Conservation (phyloP, 208 protist species). For the Leishmania tropica region DNA sequence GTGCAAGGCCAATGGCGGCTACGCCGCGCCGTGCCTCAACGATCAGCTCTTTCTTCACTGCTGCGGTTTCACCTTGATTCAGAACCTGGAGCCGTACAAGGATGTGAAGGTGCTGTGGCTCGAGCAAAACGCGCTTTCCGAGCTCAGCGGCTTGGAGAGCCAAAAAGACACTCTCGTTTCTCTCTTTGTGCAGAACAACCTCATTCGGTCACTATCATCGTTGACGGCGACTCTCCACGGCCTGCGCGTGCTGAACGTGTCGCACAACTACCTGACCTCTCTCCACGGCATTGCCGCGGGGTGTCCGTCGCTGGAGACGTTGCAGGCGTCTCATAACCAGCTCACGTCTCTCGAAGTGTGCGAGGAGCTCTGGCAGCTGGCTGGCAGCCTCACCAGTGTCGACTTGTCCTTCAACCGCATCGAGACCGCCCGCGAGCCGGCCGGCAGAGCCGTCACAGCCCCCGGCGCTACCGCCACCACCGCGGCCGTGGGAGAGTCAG, state of each 20-base stretch:
- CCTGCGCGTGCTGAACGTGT: conserved; percentile 84
- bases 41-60: conserved; percentile 94
- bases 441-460: background rate
- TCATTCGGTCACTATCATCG: conserved; percentile 65
- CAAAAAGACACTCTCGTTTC: conserved; percentile 71
- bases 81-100: conserved; percentile 87
- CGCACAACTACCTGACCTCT: conserved; percentile 77
- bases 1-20: conserved; percentile 88
- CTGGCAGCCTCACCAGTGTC: conserved; percentile 84
- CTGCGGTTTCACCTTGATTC: conserved; percentile 87
- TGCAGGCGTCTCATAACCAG: conserved; percentile 79
- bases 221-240: conserved; percentile 53
- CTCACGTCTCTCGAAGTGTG: conserved; percentile 74
- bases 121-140: conserved; percentile 92
- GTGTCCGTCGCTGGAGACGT: conserved; percentile 64
- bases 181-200: conserved; percentile 95
- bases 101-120: conserved; percentile 94
- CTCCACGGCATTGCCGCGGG: conserved; percentile 55
- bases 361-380: conserved; percentile 68
- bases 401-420: conserved; percentile 94
- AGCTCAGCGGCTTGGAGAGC: conserved; percentile 79
- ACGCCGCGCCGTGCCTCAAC: conserved; percentile 83
- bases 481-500: background rate
- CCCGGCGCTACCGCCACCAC: background rate
- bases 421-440: conserved; percentile 32